These are phyloP conservation scores for Nicotiana attenuata DNA, from an alignment of 257 asterid species.

Conservation along the genomic window DNA sequence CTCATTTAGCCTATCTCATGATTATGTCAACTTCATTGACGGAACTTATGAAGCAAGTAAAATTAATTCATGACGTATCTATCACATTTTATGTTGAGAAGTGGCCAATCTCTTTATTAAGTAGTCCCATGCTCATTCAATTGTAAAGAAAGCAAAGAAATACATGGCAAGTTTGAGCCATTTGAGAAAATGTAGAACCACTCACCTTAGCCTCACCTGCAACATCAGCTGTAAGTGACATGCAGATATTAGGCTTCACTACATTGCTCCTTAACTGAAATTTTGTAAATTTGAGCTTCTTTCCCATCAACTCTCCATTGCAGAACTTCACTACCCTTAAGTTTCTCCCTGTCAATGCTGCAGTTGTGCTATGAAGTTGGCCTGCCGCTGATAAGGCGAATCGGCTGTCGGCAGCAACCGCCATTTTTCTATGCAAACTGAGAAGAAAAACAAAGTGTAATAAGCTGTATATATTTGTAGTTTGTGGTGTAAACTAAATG, in stretches of 20 bases:
- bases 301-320: conserved; percentile 76
- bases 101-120: neutral
- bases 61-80: too few species aligned
- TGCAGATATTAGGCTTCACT: conserved; percentile 32
- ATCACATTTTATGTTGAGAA: neutral
- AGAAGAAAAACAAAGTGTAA: conserved; percentile 8
- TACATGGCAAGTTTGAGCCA: neutral
- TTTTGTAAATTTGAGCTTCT: conserved; percentile 42
- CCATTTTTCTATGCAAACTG: conserved; percentile 34
- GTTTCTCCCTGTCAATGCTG: conserved; percentile 31
- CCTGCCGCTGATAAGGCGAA: conserved; percentile 50
- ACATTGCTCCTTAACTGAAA: conserved; percentile 29
- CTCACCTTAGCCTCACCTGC: conserved; percentile 88
- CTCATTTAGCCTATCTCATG: neutral
- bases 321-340: conserved; percentile 41
- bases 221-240: conserved; percentile 56
- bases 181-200: neutral
- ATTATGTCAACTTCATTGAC: neutral
- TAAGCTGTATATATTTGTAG: conserved; percentile 7
- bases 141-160: neutral
- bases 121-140: neutral
- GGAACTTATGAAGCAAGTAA: neutral
- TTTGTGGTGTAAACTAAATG: neutral
- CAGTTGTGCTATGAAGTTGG: conserved; percentile 22
- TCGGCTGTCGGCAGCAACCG: conserved; percentile 44